A percentile compares a stretch with the other conserved stretches of the same genome.
These are phyloP conservation scores for Leishmania mexicana DNA, from an alignment of 208 protist species.

Conservation along the genomic window DNA sequence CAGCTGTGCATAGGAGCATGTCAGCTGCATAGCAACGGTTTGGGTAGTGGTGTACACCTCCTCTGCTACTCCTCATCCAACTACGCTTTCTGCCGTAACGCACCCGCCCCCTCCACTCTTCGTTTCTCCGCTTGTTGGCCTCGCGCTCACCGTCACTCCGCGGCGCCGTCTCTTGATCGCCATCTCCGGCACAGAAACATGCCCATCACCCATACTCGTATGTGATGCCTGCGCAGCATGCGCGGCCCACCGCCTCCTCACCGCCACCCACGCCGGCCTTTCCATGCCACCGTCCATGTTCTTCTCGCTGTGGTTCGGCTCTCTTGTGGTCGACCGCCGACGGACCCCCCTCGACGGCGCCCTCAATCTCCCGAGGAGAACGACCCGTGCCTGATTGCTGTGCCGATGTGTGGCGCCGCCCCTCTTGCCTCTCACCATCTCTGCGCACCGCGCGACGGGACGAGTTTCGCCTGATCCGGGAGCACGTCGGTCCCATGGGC, in stretches of 20 bases:
- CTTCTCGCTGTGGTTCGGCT: not conserved
- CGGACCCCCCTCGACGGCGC: too few relatives aligned
- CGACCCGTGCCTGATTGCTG: not conserved
- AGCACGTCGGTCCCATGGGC: not conserved
- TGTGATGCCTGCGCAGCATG: not conserved
- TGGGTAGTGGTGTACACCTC: not conserved
- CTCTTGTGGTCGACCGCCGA: not conserved
- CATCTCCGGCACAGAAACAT: not conserved
- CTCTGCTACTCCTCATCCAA: not conserved
- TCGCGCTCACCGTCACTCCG: not conserved
- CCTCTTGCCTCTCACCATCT: not conserved
- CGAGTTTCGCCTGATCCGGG: not conserved
- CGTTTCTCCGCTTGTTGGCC: not conserved
- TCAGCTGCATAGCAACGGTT: not conserved
- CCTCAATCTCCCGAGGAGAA: not conserved
- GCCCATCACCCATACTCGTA: not conserved
- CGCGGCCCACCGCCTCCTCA: not conserved
- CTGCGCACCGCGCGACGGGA: not conserved
- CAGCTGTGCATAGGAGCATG: not conserved
- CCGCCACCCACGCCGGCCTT: not conserved
- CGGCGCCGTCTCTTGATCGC: conserved; percentile 9
- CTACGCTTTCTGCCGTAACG: not conserved
- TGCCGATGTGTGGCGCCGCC: not conserved
- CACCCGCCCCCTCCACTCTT: not conserved
- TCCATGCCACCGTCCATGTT: not conserved